Percentiles rank a stretch among this genome's conserved stretches.
These are phyloP conservation scores for Nitzschia palea DNA, from an alignment of 108 stramenopile genomes.

Conservation along the genomic window DNA sequence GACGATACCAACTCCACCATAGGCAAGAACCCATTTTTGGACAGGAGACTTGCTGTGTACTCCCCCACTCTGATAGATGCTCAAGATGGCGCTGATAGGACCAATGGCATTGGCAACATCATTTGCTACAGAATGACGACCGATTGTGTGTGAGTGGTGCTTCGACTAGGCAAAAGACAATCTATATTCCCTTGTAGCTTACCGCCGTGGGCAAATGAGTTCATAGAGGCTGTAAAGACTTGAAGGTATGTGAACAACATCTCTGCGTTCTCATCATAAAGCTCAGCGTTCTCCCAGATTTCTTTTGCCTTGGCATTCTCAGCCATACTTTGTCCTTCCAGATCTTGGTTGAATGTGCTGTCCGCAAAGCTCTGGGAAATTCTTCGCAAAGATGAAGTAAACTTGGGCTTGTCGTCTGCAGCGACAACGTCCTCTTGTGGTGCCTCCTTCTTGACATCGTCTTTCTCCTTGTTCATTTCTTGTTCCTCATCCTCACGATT, in stretches of 20 bases:
- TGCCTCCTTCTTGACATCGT: no score
- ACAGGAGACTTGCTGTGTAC: conserved; percentile 25
- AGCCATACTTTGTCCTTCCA: conserved; percentile 23
- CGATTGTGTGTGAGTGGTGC: conserved; percentile 73
- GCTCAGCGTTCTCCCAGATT: conserved; percentile 52
- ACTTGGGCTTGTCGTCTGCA: no score
- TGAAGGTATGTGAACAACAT: conserved; percentile 62
- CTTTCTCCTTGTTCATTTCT: not conserved
- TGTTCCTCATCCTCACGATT: no score
- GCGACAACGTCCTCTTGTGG: no score
- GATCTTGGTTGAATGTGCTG: conserved; percentile 26
- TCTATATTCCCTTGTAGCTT: no score
- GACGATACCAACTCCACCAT: conserved; percentile 61
- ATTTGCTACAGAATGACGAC: no score
- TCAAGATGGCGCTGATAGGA: conserved; percentile 57
- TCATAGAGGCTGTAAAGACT: conserved; percentile 68
- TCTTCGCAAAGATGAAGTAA: no score
- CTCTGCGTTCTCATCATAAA: conserved; percentile 54
- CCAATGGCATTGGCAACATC: conserved; percentile 75
- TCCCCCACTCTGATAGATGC: conserved; percentile 46
- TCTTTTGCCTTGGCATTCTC: conserved; percentile 31
- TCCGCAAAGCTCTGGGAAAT: not conserved
- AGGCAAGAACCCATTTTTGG: conserved; percentile 57
- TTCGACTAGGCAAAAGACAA: no score
- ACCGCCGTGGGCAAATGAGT: conserved; percentile 78